These are phyloP conservation scores for Corchorus olitorius DNA, from an alignment of 345 rosid species.

Conservation along the genomic window DNA sequence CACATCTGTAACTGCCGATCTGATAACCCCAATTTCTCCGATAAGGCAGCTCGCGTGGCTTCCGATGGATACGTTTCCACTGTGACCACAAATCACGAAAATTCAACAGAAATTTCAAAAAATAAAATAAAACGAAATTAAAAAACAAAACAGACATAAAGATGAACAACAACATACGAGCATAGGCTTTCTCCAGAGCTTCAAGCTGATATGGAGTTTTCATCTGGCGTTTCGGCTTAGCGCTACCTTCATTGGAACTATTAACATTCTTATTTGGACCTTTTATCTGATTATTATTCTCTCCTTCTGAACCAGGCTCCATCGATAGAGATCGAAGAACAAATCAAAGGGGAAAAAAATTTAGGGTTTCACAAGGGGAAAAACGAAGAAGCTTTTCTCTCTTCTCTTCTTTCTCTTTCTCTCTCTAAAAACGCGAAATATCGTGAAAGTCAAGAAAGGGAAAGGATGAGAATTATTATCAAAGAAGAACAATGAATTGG, in stretches of 20 bases:
- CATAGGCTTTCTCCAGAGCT: constrained; percentile 81
- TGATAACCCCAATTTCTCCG: constrained; percentile 79
- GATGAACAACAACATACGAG: constrained; percentile 30
- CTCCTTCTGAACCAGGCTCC: constrained; percentile 71
- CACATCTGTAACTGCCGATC: constrained; percentile 99
- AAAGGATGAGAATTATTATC: constrained; percentile 17
- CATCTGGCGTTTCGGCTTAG: constrained; percentile 97
- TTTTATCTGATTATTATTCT: constrained; percentile 38
- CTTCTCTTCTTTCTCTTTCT: neutral
- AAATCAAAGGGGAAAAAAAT: constrained; percentile 21
- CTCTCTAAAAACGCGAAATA: constrained; percentile 28
- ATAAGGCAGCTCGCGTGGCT: constrained; percentile 65
- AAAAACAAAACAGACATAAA: neutral
- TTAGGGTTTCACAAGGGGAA: constrained; percentile 32
- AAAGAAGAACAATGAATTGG: constrained; percentile 19
- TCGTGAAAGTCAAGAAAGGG: constrained; percentile 43
- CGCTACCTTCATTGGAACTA: constrained; percentile 47
- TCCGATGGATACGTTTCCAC: constrained; percentile 92
- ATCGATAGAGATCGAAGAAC: constrained; percentile 26
- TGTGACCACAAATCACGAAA: constrained; percentile 23
- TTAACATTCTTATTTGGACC: constrained; percentile 29
- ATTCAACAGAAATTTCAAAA: constrained; percentile 17
- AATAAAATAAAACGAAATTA: neutral
- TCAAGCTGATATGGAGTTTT: constrained; percentile 96
- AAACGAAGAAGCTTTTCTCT: constrained; percentile 19